A percentile compares a stretch with the other conserved stretches of the same genome.
Evolutionary conservation across 2,329 filamentous ascomycete species (phyloP).

Genomic region (Aspergillus glaucus): DNA sequence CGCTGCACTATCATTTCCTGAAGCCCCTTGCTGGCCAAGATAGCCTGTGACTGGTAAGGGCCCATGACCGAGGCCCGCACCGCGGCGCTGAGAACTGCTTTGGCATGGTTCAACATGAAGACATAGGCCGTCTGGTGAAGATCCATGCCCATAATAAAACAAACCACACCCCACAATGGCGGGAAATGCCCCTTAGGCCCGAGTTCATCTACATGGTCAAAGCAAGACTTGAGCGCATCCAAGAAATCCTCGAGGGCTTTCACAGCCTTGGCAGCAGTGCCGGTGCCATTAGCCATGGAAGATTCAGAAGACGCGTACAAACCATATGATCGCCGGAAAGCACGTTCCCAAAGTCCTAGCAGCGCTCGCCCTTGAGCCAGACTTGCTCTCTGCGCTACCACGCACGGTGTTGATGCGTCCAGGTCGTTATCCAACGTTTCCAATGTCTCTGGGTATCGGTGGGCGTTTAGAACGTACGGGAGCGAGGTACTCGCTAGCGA

Average conservation of each 20-base stretch:
- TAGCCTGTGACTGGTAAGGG: constrained; percentile 57
- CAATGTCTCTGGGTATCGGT: constrained; percentile 45
- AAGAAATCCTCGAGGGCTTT: constrained; percentile 33
- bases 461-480: constrained; percentile 54
- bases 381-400: constrained; percentile 56
- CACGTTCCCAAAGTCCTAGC: constrained; percentile 54
- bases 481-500: constrained; percentile 55
- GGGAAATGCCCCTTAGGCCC: constrained; percentile 51
- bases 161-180: constrained; percentile 55
- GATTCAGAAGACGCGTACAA: constrained; percentile 20
- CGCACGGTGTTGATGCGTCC: constrained; percentile 57
- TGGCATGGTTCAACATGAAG: constrained; percentile 59
- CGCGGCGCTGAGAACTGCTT: constrained; percentile 56
- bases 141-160: constrained; percentile 47
- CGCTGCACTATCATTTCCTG: constrained; percentile 47
- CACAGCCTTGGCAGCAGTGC: constrained; percentile 14
- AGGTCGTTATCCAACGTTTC: constrained; percentile 55
- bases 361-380: constrained; percentile 56
- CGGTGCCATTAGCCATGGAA: constrained; percentile 7
- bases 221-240: constrained; percentile 29
- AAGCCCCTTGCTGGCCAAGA: constrained; percentile 50
- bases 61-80: constrained; percentile 60
- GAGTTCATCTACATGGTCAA: constrained; percentile 25
- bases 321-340: constrained; percentile 36
- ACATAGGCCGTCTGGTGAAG: constrained; percentile 52